phyloP scores from a whole-genome alignment of 805 yeast genomes.

The Candida vaughaniae region DNA sequence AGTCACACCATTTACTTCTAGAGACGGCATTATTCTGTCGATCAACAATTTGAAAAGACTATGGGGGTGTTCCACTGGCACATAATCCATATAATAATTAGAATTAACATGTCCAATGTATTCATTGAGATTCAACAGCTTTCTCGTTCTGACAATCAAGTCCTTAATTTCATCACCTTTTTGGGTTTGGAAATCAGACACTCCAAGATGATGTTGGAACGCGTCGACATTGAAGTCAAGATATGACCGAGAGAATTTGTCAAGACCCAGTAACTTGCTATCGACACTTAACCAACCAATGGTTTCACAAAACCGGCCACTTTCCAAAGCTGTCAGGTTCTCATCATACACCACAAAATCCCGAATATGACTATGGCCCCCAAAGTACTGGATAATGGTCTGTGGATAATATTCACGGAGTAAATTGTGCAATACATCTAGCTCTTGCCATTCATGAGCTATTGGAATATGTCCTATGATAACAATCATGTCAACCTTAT shows the following conservation, averaged over 20 bases:
- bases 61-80: constrained; percentile 51
- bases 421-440: constrained; percentile 43
- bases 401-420: constrained; percentile 62
- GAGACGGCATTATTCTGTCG: constrained; percentile 51
- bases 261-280: constrained; percentile 6
- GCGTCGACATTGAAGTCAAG: constrained; percentile 79
- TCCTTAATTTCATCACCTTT: constrained; percentile 52
- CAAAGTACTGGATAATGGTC: constrained; percentile 76
- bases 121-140: constrained; percentile 51
- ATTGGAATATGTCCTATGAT: constrained; percentile 79
- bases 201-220: constrained; percentile 58
- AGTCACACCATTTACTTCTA: constrained; percentile 23
- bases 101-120: constrained; percentile 65
- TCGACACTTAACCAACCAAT: constrained; percentile 73
- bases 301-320: constrained; percentile 92
- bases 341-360: constrained; percentile 74
- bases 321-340: constrained; percentile 74
- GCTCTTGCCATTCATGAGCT: constrained; percentile 52
- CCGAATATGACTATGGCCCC: constrained; percentile 92
- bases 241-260: constrained; percentile 56
- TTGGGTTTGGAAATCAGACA: constrained; percentile 38
- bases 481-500: constrained; percentile 61
- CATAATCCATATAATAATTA: constrained; percentile 65
- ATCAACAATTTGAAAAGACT: constrained; percentile 61
- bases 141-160: constrained; percentile 43